Evolutionary conservation across 2,329 filamentous ascomycete species (phyloP), one percentile per base, ranked within the genome.

Genomic region (Cercospora beticola): DNA sequence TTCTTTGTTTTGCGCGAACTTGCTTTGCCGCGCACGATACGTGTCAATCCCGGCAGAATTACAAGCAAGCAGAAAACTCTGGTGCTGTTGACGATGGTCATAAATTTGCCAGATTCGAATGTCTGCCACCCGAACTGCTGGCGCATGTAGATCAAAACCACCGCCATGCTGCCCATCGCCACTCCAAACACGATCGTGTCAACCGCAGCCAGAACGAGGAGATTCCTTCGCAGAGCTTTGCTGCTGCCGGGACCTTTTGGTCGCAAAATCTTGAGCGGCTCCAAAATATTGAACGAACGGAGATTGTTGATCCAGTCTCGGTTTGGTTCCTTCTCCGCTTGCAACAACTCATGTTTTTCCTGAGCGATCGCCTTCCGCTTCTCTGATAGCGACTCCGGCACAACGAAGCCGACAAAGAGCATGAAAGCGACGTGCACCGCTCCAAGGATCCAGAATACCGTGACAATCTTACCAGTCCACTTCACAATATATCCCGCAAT

Each of bases 331-430:
- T 72, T 69, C 21, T 77, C 74, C 6, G 77, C 76, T 4, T 79
- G 72, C 54, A 81, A 78, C 12, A 56, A 43, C n/a, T 82, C 81
- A 75, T 92, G 85, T 75, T 90, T 92, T 68, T 93, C 89, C 12
- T 88, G 87, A 0, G 93, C 93, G 3, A 85, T 79, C 30, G 86
- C 77, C 78, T 94, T 93, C 5, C 91, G 88, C 67, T 88, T 87
- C 76, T 88, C 87, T 7, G 91, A 92, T 0, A 98, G 81, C 0
- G 94, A 97, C 77, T 99, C 95, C 0, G 95, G 95, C 1, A 97
- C 85, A 31, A 92, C 74, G 57, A 95, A 84, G 5, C 86, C 78
- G 30, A 96, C 83, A 76, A 91, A 91, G 1, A 90, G 36, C 62
- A 96, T 88, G 81, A 96, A 97, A 68, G 89, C 81, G 1, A 86